Percentiles rank a stretch among this genome's conserved stretches.
Evolutionary conservation across 2,329 filamentous ascomycete species (phyloP).

Genomic region (Paracorniculantispora psalliotae): DNA sequence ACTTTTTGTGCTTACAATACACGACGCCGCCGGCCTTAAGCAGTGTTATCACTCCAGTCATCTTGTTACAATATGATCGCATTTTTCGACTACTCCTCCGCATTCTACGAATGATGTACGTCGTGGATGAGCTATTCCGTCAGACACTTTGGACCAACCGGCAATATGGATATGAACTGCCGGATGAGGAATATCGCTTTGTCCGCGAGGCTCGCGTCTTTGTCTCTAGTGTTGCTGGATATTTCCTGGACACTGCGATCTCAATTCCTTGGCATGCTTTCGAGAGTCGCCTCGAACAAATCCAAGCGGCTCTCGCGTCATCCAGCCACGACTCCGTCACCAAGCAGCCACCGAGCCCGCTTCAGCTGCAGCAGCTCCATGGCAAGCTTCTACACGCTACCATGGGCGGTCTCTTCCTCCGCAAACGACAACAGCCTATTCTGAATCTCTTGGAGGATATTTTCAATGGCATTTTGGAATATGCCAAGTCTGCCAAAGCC

Average conservation of each 20-base stretch:
- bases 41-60: conserved; percentile 64
- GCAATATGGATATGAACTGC: conserved; percentile 22
- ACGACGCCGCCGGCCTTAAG: conserved; percentile 67
- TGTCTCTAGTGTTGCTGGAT: conserved; percentile 64
- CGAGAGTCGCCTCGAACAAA: conserved; percentile 51
- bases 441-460: conserved; percentile 71
- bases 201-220: conserved; percentile 77
- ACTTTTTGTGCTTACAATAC: conserved; percentile 86
- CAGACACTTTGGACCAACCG: conserved; percentile 38
- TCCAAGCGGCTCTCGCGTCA: conserved; percentile 14
- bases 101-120: conserved; percentile 71
- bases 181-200: conserved; percentile 49
- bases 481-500: conserved; percentile 50
- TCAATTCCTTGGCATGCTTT: conserved; percentile 68
- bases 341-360: conserved; percentile 47
- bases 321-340: not conserved
- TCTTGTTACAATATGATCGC: conserved; percentile 75
- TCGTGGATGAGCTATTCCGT: conserved; percentile 61
- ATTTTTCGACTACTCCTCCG: conserved; percentile 78
- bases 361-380: conserved; percentile 63
- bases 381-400: conserved; percentile 71
- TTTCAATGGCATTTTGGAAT: conserved; percentile 66
- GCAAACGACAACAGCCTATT: conserved; percentile 69
- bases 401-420: conserved; percentile 65
- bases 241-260: conserved; percentile 77